Evolutionary conservation across 352 stramenopile species (phyloP).

Genomic region (Thraustochytrium striatum): DNA sequence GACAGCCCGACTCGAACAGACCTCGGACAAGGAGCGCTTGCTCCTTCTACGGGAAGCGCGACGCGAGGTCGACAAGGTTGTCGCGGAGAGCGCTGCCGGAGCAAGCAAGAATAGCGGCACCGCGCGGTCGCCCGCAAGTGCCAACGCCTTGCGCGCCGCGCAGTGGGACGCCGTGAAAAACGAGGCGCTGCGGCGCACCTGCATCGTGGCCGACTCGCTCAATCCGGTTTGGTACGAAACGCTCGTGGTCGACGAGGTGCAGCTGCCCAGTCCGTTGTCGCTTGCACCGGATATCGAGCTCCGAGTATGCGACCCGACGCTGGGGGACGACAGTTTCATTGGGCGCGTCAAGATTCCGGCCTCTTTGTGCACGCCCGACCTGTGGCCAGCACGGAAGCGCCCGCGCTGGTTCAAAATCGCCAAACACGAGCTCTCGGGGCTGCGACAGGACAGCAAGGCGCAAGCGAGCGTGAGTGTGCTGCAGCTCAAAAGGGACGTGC

Average conservation of each 20-base stretch:
- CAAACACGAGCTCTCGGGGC: neutral
- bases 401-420: slow-evolving; percentile 36
- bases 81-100: neutral
- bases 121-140: neutral
- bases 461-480: neutral
- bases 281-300: slow-evolving; percentile 70
- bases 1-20: slow-evolving; percentile 3
- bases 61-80: neutral
- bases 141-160: neutral
- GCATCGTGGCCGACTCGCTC: slow-evolving; percentile 59
- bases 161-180: neutral
- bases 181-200: slow-evolving; percentile 57
- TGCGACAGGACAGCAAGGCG: neutral
- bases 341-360: slow-evolving; percentile 27
- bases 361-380: neutral
- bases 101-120: neutral
- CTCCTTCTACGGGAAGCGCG: too few species aligned
- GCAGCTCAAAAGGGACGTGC: slow-evolving; percentile 55
- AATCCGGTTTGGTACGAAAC: slow-evolving; percentile 75
- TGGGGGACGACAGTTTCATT: slow-evolving; percentile 58
- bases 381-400: slow-evolving; percentile 1
- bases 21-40: neutral
- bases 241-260: slow-evolving; percentile 62
- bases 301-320: slow-evolving; percentile 20
- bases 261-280: slow-evolving; percentile 59